A percentile compares a stretch with the other conserved stretches of the same genome.
Conservation (phyloP, 2,329 filamentous ascomycete genomes). For the Alternaria angustiovoidea region DNA sequence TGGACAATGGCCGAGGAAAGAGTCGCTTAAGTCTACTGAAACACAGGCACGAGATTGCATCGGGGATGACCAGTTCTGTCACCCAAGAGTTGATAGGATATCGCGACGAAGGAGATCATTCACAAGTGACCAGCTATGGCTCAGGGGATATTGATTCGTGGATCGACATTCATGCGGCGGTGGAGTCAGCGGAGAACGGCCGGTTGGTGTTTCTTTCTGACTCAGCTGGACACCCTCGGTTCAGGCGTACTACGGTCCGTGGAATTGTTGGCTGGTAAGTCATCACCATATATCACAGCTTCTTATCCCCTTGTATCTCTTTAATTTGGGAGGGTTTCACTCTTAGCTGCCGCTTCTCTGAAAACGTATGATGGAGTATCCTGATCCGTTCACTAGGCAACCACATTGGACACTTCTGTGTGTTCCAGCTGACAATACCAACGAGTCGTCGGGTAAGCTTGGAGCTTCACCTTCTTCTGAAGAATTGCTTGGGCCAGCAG, state of each 20-base stretch:
- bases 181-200: constrained; percentile 72
- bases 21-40: constrained; percentile 88
- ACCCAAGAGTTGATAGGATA: constrained; percentile 95
- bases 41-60: constrained; percentile 90
- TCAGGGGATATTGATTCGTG: constrained; percentile 88
- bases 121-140: constrained; percentile 79
- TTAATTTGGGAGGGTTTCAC: background rate
- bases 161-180: constrained; percentile 88
- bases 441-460: constrained; percentile 53
- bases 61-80: constrained; percentile 92
- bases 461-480: constrained; percentile 60
- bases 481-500: constrained; percentile 61
- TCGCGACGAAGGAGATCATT: constrained; percentile 40
- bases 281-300: background rate
- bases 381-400: constrained; percentile 53
- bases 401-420: constrained; percentile 94
- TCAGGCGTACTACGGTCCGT: constrained; percentile 85
- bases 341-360: background rate
- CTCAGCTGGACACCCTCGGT: constrained; percentile 89
- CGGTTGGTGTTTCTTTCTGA: constrained; percentile 89
- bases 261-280: constrained; percentile 84
- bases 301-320: too few relatives aligned
- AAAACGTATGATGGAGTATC: background rate
- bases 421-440: constrained; percentile 78
- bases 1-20: constrained; percentile 92